Percentiles rank a stretch among this genome's conserved stretches.
Evolutionary conservation across 2,329 filamentous ascomycete species (phyloP).

Genomic region (Aspergillus viridinutans): DNA sequence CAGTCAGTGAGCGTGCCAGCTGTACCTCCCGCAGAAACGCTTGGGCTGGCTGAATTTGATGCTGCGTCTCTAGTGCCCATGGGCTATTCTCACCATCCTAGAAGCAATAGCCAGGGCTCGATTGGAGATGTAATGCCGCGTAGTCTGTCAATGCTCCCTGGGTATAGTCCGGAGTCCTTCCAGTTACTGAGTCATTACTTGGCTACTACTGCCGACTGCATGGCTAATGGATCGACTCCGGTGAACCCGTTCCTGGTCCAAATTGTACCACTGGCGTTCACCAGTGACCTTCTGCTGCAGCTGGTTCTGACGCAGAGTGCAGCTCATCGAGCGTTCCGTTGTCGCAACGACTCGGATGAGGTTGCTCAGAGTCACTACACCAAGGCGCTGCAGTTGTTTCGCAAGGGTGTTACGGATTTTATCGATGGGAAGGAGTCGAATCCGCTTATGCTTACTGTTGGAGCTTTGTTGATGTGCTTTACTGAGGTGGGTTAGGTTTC

Average conservation of each 20-base stretch:
- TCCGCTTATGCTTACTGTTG: conserved; percentile 41
- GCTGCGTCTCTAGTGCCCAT: background rate
- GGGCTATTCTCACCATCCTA: background rate
- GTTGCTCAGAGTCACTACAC: conserved; percentile 29
- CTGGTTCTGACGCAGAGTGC: conserved; percentile 45
- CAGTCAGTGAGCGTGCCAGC: background rate
- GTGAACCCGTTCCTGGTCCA: conserved; percentile 47
- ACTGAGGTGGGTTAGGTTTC: conserved; percentile 38
- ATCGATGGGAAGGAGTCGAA: conserved; percentile 29
- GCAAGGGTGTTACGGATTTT: conserved; percentile 26
- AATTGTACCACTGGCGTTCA: conserved; percentile 45
- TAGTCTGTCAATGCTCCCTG: conserved; percentile 26
- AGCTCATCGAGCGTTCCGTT: conserved; percentile 28
- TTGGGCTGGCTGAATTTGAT: background rate
- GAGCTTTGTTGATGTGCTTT: conserved; percentile 46
- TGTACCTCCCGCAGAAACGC: background rate
- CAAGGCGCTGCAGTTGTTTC: conserved; percentile 26
- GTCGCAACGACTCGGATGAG: conserved; percentile 25
- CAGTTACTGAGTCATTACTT: conserved; percentile 46
- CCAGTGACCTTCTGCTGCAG: conserved; percentile 44
- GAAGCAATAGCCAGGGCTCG: background rate
- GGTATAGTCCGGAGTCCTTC: conserved; percentile 25
- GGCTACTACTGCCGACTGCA: conserved; percentile 43
- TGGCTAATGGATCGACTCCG: conserved; percentile 47
- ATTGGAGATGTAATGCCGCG: conserved; percentile 20